phyloP scores from a whole-genome alignment of 352 stramenopile species.

The Blastocystis sp. region DNA sequence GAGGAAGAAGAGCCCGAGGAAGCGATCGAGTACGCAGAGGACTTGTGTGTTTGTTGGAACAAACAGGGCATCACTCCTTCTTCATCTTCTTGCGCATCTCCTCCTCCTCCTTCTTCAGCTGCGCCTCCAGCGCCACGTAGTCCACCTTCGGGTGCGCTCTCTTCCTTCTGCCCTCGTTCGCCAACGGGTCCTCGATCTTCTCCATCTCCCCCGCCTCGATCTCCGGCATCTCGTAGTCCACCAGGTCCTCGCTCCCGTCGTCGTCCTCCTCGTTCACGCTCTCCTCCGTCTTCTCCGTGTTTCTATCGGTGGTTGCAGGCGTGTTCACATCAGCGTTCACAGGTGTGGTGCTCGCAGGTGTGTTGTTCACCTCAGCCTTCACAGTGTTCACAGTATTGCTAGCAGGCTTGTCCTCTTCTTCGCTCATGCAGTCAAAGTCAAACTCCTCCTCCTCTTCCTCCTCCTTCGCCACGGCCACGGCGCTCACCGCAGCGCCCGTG shows the following conservation, averaged over 20 bases:
- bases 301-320: conserved; percentile 10
- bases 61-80: conserved; percentile 30
- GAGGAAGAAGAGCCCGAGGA: neutral
- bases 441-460: conserved; percentile 61
- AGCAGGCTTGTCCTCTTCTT: conserved; percentile 2
- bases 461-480: conserved; percentile 8
- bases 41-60: conserved; percentile 12
- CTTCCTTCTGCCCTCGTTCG: conserved; percentile 29
- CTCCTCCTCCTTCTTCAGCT: conserved; percentile 65
- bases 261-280: conserved; percentile 1
- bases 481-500: neutral
- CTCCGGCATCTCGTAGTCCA: conserved; percentile 64
- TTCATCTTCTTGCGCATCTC: conserved; percentile 65
- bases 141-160: conserved; percentile 56
- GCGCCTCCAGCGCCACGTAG: conserved; percentile 60
- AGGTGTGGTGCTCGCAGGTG: no score
- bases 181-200: conserved; percentile 57
- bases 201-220: conserved; percentile 61
- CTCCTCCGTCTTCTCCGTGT: neutral
- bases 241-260: conserved; percentile 59
- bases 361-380: no score
- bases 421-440: conserved; percentile 45
- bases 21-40: neutral
- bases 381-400: neutral
- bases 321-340: conserved; percentile 18